Evolutionary conservation across 805 yeast genomes (phyloP).

Genomic region (Lipomyces orientalis): DNA sequence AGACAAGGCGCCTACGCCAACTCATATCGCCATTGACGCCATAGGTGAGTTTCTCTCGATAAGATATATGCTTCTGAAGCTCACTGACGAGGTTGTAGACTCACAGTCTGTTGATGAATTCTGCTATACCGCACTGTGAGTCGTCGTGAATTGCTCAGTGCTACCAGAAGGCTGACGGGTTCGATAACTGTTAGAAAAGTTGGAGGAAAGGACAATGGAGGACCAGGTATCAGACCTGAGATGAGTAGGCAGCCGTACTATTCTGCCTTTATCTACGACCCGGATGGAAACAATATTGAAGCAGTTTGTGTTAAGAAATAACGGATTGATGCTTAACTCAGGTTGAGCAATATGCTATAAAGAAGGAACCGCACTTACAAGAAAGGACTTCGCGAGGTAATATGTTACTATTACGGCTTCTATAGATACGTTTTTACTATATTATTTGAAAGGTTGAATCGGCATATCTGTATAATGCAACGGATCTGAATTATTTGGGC

Average conservation of each 20-base stretch:
- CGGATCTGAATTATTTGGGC: constrained; percentile 1
- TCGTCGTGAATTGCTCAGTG: constrained; percentile 1
- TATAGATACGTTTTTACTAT: constrained; percentile 1
- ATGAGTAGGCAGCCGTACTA: not conserved
- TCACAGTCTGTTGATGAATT: not conserved
- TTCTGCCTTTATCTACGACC: constrained; percentile 15
- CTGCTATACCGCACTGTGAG: constrained; percentile 1
- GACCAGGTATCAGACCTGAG: constrained; percentile 10
- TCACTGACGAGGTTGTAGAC: constrained; percentile 2
- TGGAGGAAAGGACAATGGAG: constrained; percentile 12
- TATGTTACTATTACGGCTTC: not conserved
- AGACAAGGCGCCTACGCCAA: constrained; percentile 2
- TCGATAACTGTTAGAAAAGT: not conserved
- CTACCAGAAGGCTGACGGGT: constrained; percentile 2
- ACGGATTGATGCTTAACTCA: not conserved
- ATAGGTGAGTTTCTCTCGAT: constrained; percentile 1
- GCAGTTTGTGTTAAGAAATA: constrained; percentile 20
- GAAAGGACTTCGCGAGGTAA: not conserved
- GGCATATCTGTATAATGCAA: constrained; percentile 1
- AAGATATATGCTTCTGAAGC: constrained; percentile 1
- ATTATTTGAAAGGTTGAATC: constrained; percentile 1
- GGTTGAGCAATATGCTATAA: not conserved
- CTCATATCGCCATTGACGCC: constrained; percentile 2
- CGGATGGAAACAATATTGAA: constrained; percentile 14
- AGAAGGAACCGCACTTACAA: not conserved